These are phyloP conservation scores for Cucumis hystrix DNA, from an alignment of 306 rosid genomes.

Conservation along the genomic window DNA sequence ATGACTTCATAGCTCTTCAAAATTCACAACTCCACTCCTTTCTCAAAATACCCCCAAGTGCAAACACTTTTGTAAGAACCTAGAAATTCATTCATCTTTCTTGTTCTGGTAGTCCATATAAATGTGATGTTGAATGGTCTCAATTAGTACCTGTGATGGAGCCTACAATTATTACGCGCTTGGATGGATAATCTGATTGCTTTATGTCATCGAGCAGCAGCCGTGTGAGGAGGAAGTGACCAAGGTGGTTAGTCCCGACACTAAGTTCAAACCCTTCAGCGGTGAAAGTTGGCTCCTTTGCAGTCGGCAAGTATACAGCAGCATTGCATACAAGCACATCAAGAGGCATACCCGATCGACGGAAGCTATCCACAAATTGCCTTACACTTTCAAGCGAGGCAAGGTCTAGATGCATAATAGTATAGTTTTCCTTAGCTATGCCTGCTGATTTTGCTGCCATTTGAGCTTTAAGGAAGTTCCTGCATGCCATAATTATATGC, in stretches of 20 bases:
- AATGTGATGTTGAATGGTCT: neutral
- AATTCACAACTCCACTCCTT: too few species aligned
- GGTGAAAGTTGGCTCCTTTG: slow-evolving; percentile 79
- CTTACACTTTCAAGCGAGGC: slow-evolving; percentile 85
- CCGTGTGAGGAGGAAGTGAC: slow-evolving; percentile 84
- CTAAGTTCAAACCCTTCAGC: slow-evolving; percentile 93
- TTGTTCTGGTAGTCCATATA: neutral
- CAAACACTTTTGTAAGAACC: too few species aligned
- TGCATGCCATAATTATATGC: slow-evolving; percentile 95
- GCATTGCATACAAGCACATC: slow-evolving; percentile 92
- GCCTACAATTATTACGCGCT: slow-evolving; percentile 75
- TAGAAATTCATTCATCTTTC: neutral
- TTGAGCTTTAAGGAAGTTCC: slow-evolving; percentile 90
- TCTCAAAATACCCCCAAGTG: too few species aligned
- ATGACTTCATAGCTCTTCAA: too few species aligned
- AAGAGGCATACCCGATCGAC: slow-evolving; percentile 45
- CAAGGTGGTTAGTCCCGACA: slow-evolving; percentile 89
- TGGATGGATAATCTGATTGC: slow-evolving; percentile 78
- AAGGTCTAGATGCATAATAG: slow-evolving; percentile 82
- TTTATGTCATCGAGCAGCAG: slow-evolving; percentile 57
- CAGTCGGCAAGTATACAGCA: slow-evolving; percentile 84
- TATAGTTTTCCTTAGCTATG: slow-evolving; percentile 62
- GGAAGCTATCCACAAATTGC: slow-evolving; percentile 69
- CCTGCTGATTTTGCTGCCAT: slow-evolving; percentile 89
- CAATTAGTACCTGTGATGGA: slow-evolving; percentile 68